These are phyloP conservation scores for Triangularia verruculosa DNA, from an alignment of 2,329 filamentous ascomycete genomes.

Conservation along the genomic window DNA sequence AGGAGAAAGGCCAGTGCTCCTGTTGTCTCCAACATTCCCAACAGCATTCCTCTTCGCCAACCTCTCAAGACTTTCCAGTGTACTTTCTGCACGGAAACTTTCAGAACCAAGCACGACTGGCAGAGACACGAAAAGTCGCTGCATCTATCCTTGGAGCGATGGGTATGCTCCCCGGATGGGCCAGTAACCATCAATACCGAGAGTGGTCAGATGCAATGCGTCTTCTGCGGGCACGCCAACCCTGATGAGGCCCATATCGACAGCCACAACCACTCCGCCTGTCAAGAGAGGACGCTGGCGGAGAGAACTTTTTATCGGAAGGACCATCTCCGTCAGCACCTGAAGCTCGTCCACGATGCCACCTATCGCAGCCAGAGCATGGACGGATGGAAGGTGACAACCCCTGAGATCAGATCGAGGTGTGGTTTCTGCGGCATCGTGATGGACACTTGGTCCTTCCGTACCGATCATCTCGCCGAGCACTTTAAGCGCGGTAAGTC, in stretches of 20 bases:
- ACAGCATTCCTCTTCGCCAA: slow-evolving; percentile 31
- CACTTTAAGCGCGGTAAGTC: slow-evolving; percentile 65
- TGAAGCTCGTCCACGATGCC: slow-evolving; percentile 59
- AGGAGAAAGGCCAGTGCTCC: slow-evolving; percentile 42
- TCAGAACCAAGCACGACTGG: slow-evolving; percentile 67
- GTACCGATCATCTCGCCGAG: slow-evolving; percentile 63
- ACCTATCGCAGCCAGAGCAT: slow-evolving; percentile 64
- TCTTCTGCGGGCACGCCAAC: slow-evolving; percentile 57
- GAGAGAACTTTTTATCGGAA: slow-evolving; percentile 67
- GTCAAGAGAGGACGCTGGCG: slow-evolving; percentile 60
- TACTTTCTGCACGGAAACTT: slow-evolving; percentile 67
- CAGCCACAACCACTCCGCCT: slow-evolving; percentile 59
- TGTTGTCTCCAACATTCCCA: slow-evolving; percentile 10
- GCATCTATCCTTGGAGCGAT: slow-evolving; percentile 62
- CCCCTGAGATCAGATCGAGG: slow-evolving; percentile 59
- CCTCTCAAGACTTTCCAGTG: slow-evolving; percentile 61
- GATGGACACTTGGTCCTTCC: slow-evolving; percentile 59
- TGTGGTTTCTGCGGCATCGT: slow-evolving; percentile 64
- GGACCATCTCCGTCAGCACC: slow-evolving; percentile 64
- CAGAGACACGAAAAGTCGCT: slow-evolving; percentile 68
- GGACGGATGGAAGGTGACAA: slow-evolving; percentile 59
- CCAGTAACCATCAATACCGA: slow-evolving; percentile 55
- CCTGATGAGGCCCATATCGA: slow-evolving; percentile 57
- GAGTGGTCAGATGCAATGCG: slow-evolving; percentile 55
- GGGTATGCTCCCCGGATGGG: slow-evolving; percentile 62